Conservation (phyloP, 176 grass and related monocot species). For the Hsuehochloa calcarea region DNA sequence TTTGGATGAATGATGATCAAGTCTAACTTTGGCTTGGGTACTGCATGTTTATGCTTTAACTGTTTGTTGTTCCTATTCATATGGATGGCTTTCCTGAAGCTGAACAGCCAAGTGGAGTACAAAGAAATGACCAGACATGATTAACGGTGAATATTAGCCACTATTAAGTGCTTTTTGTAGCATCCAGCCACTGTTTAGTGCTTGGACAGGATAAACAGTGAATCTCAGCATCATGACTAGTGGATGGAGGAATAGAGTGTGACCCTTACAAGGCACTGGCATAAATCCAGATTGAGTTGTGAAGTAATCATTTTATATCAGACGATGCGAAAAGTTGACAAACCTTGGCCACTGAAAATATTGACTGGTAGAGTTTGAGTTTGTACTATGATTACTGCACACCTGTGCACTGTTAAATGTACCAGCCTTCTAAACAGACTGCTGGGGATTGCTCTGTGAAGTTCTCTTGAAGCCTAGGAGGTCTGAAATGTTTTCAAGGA, state of each 20-base stretch:
- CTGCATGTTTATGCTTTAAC: not conserved
- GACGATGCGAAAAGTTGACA: not conserved
- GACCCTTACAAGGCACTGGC: not conserved
- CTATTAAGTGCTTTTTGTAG: not conserved
- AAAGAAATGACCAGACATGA: not conserved
- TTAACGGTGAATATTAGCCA: not conserved
- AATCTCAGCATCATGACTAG: conserved; percentile 1
- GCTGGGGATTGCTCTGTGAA: not conserved
- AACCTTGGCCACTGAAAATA: not conserved
- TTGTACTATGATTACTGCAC: not conserved
- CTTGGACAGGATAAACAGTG: conserved; percentile 8
- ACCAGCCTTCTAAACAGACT: not conserved
- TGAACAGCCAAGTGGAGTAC: not conserved
- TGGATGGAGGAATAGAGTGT: not conserved
- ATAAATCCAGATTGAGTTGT: not conserved
- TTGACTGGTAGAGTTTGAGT: conserved; percentile 12
- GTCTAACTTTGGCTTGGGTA: not conserved
- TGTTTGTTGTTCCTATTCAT: not conserved
- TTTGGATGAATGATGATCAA: not conserved
- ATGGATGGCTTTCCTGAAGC: conserved; percentile 18
- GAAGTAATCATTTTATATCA: not conserved
- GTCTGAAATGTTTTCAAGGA: not conserved
- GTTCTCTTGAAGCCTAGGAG: conserved; percentile 16
- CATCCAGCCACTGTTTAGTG: not conserved
- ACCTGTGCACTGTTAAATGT: not conserved